These are phyloP conservation scores for Exophiala spinifera DNA, from an alignment of 2,329 filamentous ascomycete genomes.

Conservation along the genomic window DNA sequence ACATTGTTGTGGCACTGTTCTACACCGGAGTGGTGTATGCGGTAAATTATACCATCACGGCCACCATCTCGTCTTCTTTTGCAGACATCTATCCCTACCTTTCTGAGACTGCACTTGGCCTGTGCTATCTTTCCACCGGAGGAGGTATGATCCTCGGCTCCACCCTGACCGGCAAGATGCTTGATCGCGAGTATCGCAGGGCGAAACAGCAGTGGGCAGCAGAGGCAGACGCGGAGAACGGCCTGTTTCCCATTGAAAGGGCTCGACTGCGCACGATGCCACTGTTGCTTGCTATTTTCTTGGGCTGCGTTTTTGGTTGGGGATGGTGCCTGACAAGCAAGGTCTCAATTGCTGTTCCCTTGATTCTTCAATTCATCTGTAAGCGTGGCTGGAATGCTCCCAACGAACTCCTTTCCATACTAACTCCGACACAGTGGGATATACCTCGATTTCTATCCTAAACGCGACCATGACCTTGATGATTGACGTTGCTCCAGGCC, in stretches of 20 bases:
- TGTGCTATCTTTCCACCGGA: conserved; percentile 56
- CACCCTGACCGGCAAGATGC: conserved; percentile 50
- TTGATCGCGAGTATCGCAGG: conserved; percentile 51
- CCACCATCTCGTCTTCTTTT: conserved; percentile 52
- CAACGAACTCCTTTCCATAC: not conserved
- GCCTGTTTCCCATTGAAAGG: conserved; percentile 47
- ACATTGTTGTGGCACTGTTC: conserved; percentile 44
- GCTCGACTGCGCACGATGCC: conserved; percentile 51
- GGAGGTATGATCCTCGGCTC: conserved; percentile 54
- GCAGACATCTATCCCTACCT: conserved; percentile 41
- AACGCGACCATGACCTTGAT: conserved; percentile 6
- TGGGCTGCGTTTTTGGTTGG: not conserved
- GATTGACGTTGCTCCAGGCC: conserved; percentile 2
- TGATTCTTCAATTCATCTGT: conserved; percentile 4
- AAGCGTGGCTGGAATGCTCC: not conserved
- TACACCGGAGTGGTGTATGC: conserved; percentile 53
- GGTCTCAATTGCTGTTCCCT: not conserved
- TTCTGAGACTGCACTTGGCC: conserved; percentile 44
- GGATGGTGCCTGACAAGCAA: conserved; percentile 1
- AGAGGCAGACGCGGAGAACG: not conserved
- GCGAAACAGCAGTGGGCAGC: conserved; percentile 32
- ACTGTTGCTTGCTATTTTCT: conserved; percentile 34
- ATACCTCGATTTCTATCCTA: conserved; percentile 4
- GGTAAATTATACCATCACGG: conserved; percentile 56
- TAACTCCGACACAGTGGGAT: not conserved